phyloP scores from a whole-genome alignment of 2,329 filamentous ascomycete species.

The Nemania sp. region DNA sequence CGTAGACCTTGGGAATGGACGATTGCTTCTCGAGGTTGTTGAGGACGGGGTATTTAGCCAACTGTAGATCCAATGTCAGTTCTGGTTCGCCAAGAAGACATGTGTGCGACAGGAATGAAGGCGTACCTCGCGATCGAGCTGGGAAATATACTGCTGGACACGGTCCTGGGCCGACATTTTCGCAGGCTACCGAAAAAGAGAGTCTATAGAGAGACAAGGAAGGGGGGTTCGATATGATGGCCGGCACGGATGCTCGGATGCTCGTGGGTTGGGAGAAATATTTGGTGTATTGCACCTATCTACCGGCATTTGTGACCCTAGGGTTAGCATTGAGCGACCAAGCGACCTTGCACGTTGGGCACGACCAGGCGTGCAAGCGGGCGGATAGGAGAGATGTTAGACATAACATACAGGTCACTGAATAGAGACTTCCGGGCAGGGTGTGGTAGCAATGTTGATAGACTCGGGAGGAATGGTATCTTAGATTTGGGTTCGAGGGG shows the following conservation, averaged over 20 bases:
- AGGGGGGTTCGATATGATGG: constrained; percentile 14
- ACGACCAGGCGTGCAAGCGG: constrained; percentile 16
- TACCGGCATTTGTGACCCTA: constrained; percentile 31
- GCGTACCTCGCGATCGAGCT: constrained; percentile 82
- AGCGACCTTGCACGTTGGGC: constrained; percentile 36
- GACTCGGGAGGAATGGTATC: constrained; percentile 19
- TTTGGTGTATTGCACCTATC: constrained; percentile 25
- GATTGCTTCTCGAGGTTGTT: constrained; percentile 87
- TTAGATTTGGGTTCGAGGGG: constrained; percentile 23
- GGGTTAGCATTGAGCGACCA: constrained; percentile 36
- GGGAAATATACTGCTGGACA: constrained; percentile 74
- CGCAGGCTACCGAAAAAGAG: constrained; percentile 27
- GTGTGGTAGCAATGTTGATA: constrained; percentile 17
- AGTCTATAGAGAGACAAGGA: constrained; percentile 16
- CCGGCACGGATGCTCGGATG: constrained; percentile 22
- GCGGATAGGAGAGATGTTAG: neutral
- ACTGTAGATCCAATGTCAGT: constrained; percentile 53
- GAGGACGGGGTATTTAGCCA: constrained; percentile 82
- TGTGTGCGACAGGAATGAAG: neutral
- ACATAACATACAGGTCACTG: constrained; percentile 16
- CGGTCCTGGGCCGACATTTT: constrained; percentile 78
- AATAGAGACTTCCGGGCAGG: neutral
- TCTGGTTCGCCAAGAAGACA: constrained; percentile 28
- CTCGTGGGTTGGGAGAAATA: constrained; percentile 32
- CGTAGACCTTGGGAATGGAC: constrained; percentile 83